Evolutionary conservation across 148 eudicot species (phyloP), one percentile per base, ranked within the genome.

Genomic region (Linanthus parryae): DNA sequence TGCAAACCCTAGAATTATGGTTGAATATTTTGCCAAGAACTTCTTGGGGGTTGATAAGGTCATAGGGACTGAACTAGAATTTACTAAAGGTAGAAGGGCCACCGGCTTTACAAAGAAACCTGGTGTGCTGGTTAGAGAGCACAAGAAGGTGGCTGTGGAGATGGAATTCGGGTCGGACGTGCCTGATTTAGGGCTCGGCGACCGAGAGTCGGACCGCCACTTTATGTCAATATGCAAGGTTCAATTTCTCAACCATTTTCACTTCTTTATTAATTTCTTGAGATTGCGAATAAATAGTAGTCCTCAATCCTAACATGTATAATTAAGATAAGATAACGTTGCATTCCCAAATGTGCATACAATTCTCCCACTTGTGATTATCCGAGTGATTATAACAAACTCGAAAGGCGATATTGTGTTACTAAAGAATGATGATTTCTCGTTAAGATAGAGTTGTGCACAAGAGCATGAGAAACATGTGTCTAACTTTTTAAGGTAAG

Each of bases 211-310:
- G 20, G 97, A 89, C 58, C 69, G 65, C 44, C 74, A 80, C 3
- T 89, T 89, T 70, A 89, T 89, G 90, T 68, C 84, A 25, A 40
- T 79, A 24, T 89, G 97, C 74, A 89, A 89, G 97, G 97, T 88
- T 46, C 61, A 12, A n/a, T 17, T 26, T 29, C 37, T 52, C 10
- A 16, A 34, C 42, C 29, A 24, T 30, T 35, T 21, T 24, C 41
- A 29, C 15, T 13, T 30, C 18, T 12, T 31, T 7, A 7, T 17
- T 34, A 8, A 35, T 47, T 37, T 17, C 10, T 52, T 7, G 5
- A 3, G 3, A 3, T 8, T n/a, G n/a, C n/a, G n/a, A n/a, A n/a
- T n/a, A n/a, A n/a, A n/a, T n/a, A n/a, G n/a, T n/a, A n/a, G n/a
- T n/a, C n/a, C n/a, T n/a, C n/a, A n/a, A n/a, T n/a, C n/a, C n/a